These are phyloP conservation scores for Floccularia luteovirens DNA, from an alignment of 768 basidiomycete species.

Conservation along the genomic window DNA sequence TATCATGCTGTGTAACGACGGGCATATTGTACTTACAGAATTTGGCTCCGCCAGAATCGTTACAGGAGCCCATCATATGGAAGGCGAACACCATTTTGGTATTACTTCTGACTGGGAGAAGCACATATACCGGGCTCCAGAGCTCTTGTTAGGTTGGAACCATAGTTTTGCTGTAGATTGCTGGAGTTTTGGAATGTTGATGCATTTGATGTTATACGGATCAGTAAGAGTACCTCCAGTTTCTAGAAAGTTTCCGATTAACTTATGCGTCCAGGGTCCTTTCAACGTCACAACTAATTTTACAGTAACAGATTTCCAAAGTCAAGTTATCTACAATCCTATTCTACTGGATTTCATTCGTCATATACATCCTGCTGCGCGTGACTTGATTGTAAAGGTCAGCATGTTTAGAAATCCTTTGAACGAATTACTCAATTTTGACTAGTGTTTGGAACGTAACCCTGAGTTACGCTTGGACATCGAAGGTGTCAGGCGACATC, in stretches of 20 bases:
- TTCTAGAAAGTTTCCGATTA: not conserved
- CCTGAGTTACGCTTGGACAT: constrained; percentile 36
- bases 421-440: not conserved
- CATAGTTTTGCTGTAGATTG: constrained; percentile 46
- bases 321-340: constrained; percentile 23
- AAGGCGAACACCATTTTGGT: constrained; percentile 3
- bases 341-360: constrained; percentile 18
- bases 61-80: not conserved
- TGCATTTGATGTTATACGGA: constrained; percentile 44
- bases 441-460: constrained; percentile 52
- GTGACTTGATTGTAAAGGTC: constrained; percentile 41
- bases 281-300: constrained; percentile 32
- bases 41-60: constrained; percentile 26
- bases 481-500: constrained; percentile 33
- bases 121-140: constrained; percentile 38
- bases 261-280: constrained; percentile 1
- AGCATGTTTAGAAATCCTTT: constrained; percentile 2
- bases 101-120: constrained; percentile 2
- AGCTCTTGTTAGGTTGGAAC: constrained; percentile 46
- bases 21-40: constrained; percentile 38
- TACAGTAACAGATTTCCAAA: constrained; percentile 17
- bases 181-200: constrained; percentile 50
- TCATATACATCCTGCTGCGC: constrained; percentile 20
- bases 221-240: constrained; percentile 24
- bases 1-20: constrained; percentile 32